Percentiles rank a stretch among this genome's conserved stretches.
These are phyloP conservation scores for Phytopythium delawarense DNA, from an alignment of 352 stramenopile genomes.

Conservation along the genomic window DNA sequence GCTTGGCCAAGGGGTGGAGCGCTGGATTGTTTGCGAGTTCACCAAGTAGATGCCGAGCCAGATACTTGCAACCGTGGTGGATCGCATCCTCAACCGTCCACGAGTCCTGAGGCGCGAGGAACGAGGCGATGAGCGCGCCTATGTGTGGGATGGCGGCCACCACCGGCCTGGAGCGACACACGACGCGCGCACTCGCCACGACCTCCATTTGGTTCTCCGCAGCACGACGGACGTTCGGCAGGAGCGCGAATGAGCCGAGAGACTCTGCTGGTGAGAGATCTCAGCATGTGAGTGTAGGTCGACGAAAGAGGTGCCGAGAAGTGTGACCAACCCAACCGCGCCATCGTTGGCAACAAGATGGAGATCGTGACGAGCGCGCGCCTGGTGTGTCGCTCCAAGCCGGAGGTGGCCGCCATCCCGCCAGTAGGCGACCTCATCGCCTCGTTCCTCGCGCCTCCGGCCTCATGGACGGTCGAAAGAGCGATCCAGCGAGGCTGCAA, in stretches of 20 bases:
- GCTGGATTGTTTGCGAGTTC: neutral
- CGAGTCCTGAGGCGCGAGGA: neutral
- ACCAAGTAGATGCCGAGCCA: neutral
- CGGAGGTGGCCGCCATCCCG: no score
- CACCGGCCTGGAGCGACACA: neutral
- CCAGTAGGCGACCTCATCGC: neutral
- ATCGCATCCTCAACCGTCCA: neutral
- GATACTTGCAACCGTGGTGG: neutral
- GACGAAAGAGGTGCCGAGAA: no score
- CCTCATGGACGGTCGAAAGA: neutral
- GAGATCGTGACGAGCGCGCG: neutral
- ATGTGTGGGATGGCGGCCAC: neutral
- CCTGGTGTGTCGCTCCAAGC: no score
- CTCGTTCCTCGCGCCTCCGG: neutral
- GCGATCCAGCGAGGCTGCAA: neutral
- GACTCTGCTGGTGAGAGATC: no score
- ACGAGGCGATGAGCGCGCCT: neutral
- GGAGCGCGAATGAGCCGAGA: no score
- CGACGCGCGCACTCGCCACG: neutral
- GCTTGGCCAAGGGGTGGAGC: neutral
- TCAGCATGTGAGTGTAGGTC: no score
- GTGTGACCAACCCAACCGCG: no score
- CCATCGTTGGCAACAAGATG: no score
- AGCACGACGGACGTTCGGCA: no score
- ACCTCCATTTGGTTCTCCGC: no score